Conservation (phyloP, 1,284 basidiomycete species). For the Calocybe gambosa region DNA sequence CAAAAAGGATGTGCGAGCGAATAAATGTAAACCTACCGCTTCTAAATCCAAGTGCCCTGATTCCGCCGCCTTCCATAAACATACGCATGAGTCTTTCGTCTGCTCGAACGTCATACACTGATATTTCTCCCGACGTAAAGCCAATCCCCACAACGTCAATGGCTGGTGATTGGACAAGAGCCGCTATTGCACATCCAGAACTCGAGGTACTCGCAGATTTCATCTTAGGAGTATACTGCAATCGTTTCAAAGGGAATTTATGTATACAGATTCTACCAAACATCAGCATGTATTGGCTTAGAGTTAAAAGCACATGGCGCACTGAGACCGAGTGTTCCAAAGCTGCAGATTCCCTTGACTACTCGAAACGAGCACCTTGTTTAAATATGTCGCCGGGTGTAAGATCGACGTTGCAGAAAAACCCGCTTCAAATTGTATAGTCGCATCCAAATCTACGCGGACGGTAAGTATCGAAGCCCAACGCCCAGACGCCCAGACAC, state of each 20-base stretch:
- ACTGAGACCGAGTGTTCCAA: slow-evolving; percentile 92
- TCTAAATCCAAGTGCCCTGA: slow-evolving; percentile 79
- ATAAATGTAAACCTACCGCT: slow-evolving; percentile 53
- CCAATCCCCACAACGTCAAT: slow-evolving; percentile 94
- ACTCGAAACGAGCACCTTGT: slow-evolving; percentile 89
- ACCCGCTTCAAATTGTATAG: slow-evolving; percentile 66
- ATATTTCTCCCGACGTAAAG: slow-evolving; percentile 82
- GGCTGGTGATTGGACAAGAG: slow-evolving; percentile 87
- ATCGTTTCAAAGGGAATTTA: slow-evolving; percentile 45
- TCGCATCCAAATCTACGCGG: slow-evolving; percentile 47
- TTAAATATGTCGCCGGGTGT: slow-evolving; percentile 95
- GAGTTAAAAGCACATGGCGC: slow-evolving; percentile 22
- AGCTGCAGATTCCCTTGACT: slow-evolving; percentile 80
- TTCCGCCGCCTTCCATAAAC: slow-evolving; percentile 79
- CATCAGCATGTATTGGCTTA: slow-evolving; percentile 5
- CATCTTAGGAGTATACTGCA: slow-evolving; percentile 38
- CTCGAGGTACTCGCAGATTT: slow-evolving; percentile 31
- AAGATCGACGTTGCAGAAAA: slow-evolving; percentile 84
- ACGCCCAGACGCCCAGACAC: slow-evolving; percentile 16
- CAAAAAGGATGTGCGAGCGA: slow-evolving; percentile 5
- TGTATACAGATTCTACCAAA: slow-evolving; percentile 57
- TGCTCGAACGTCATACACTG: slow-evolving; percentile 84
- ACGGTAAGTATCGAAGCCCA: slow-evolving; percentile 1
- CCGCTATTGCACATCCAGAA: slow-evolving; percentile 61
- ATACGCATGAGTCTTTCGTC: slow-evolving; percentile 87